Evolutionary conservation across 345 rosid genomes (phyloP).

Genomic region (Leavenworthia alabamica): DNA sequence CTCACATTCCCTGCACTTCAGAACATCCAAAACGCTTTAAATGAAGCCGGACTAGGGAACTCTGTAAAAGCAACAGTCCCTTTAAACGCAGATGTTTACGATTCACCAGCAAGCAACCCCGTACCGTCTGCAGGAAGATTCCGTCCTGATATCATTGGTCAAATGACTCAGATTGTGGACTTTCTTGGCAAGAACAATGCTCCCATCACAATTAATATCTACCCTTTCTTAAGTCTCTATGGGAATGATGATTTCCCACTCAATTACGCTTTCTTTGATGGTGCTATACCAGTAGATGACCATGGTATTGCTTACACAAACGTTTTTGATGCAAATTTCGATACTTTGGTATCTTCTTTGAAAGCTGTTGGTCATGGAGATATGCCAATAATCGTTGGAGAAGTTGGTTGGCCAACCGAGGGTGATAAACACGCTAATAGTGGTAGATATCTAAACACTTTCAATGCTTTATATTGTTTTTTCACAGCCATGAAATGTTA

Average conservation of each 20-base stretch:
- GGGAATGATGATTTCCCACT: conserved; percentile 65
- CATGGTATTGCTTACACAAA: conserved; percentile 57
- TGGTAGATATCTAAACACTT: background rate
- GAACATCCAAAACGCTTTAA: conserved; percentile 83
- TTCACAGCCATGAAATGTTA: background rate
- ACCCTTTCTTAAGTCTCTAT: conserved; percentile 83
- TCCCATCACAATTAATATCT: conserved; percentile 79
- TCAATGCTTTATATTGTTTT: background rate
- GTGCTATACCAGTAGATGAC: conserved; percentile 50
- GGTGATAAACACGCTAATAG: conserved; percentile 49
- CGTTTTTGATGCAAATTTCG: conserved; percentile 83
- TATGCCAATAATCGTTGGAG: conserved; percentile 36
- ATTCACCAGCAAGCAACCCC: conserved; percentile 48
- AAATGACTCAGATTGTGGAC: conserved; percentile 67
- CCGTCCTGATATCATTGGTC: conserved; percentile 45
- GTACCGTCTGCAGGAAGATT: conserved; percentile 77
- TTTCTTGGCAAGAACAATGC: conserved; percentile 59
- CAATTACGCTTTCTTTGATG: conserved; percentile 81
- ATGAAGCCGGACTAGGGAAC: conserved; percentile 63
- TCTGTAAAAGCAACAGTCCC: conserved; percentile 81
- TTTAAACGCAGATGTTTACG: conserved; percentile 71
- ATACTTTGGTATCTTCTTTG: conserved; percentile 67
- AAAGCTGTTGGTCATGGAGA: conserved; percentile 58
- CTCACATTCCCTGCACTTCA: conserved; percentile 71
- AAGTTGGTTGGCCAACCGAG: conserved; percentile 29